These are phyloP conservation scores for Spinellus fusiger DNA, from an alignment of 192 early-diverging fungal species.

Conservation along the genomic window DNA sequence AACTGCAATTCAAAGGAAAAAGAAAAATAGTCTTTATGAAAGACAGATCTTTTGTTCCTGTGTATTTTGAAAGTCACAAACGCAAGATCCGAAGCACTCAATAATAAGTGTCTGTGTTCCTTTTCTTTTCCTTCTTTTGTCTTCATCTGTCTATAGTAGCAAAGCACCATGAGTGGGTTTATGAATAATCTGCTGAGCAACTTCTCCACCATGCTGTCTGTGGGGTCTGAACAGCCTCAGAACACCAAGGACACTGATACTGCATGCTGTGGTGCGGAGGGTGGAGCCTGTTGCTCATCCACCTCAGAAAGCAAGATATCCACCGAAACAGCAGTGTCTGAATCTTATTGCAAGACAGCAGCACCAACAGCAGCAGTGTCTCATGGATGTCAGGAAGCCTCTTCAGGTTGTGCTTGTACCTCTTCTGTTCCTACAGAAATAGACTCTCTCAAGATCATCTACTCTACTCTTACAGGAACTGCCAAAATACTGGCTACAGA, in stretches of 20 bases:
- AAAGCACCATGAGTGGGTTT: slow-evolving; percentile 21
- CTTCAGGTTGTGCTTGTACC: slow-evolving; percentile 5
- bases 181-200: slow-evolving; percentile 18
- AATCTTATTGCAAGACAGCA: too few species aligned
- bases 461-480: slow-evolving; percentile 49
- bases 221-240: slow-evolving; percentile 16
- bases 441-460: slow-evolving; percentile 52
- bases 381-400: background rate
- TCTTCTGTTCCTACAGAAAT: slow-evolving; percentile 2
- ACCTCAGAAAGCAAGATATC: background rate
- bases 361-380: too few species aligned
- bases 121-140: too few species aligned
- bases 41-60: too few species aligned
- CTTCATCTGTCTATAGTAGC: too few species aligned
- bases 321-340: background rate
- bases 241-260: background rate
- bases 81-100: too few species aligned
- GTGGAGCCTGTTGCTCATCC: slow-evolving; percentile 5
- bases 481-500: slow-evolving; percentile 43
- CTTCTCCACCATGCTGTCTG: slow-evolving; percentile 20
- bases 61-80: too few species aligned
- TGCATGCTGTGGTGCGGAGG: slow-evolving; percentile 8
- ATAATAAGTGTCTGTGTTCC: too few species aligned
- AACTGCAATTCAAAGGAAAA: background rate
- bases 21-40: background rate